These are phyloP conservation scores for Backusella psychrophila DNA, from an alignment of 192 early-diverging fungal species.

Conservation along the genomic window DNA sequence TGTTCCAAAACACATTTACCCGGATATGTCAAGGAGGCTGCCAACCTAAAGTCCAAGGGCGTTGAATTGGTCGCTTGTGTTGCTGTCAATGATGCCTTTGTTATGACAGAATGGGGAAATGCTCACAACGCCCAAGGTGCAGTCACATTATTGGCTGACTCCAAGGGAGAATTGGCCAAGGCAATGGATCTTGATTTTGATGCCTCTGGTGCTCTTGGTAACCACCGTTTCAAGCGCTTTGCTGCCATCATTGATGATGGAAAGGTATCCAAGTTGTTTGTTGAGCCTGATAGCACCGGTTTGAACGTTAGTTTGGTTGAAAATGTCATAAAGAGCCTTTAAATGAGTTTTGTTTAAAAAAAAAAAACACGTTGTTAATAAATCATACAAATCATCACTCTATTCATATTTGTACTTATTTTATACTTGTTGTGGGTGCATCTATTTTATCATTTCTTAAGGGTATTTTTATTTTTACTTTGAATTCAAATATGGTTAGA, in stretches of 20 bases:
- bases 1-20: conserved; percentile 61
- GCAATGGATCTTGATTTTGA: conserved; percentile 56
- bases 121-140: conserved; percentile 36
- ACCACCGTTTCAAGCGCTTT: conserved; percentile 49
- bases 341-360: conserved; percentile 12
- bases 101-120: conserved; percentile 57
- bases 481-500: too few species aligned
- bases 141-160: conserved; percentile 54
- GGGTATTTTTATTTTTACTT: too few species aligned
- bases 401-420: too few species aligned
- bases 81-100: conserved; percentile 54
- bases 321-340: conserved; percentile 42
- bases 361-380: not conserved
- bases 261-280: conserved; percentile 21
- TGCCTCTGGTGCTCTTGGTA: conserved; percentile 54
- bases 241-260: conserved; percentile 50
- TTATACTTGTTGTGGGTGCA: too few species aligned
- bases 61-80: conserved; percentile 56
- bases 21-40: conserved; percentile 45
- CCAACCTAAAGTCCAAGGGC: conserved; percentile 46
- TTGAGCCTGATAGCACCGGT: conserved; percentile 54
- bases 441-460: too few species aligned
- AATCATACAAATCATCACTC: too few species aligned
- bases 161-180: conserved; percentile 48
- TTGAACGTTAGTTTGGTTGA: conserved; percentile 46